A percentile compares a stretch with the other conserved stretches of the same genome.
These are phyloP conservation scores for Dioscorea dumetorum DNA, from an alignment of 106 monocot species.

Conservation along the genomic window DNA sequence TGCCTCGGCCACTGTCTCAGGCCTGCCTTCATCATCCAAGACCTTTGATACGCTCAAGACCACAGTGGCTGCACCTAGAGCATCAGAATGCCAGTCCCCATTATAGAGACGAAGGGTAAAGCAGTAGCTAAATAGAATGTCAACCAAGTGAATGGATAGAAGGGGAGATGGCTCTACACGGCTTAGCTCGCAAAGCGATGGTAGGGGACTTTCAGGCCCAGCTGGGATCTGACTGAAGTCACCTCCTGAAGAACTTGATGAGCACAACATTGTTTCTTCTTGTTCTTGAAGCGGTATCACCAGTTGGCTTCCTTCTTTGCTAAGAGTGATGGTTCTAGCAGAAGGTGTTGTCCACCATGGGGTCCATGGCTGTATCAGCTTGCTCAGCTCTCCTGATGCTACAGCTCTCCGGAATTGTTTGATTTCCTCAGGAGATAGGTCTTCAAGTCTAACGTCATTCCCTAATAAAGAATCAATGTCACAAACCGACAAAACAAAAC, in stretches of 20 bases:
- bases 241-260: constrained; percentile 10
- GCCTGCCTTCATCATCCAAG: constrained; percentile 37
- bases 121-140: constrained; percentile 79
- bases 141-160: constrained; percentile 70
- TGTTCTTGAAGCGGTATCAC: constrained; percentile 35
- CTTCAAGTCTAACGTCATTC: constrained; percentile 53
- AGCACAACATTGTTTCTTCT: neutral
- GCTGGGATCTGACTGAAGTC: constrained; percentile 45
- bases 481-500: too few species aligned
- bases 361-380: constrained; percentile 86
- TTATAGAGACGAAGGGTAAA: constrained; percentile 88
- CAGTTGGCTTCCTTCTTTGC: constrained; percentile 59
- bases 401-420: constrained; percentile 61
- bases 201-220: constrained; percentile 69
- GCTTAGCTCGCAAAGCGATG: constrained; percentile 42
- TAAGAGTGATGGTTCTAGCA: constrained; percentile 51
- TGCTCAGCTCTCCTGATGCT: constrained; percentile 80
- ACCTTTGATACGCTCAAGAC: constrained; percentile 56
- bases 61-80: constrained; percentile 60
- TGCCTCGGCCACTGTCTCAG: constrained; percentile 59
- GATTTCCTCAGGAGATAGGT: constrained; percentile 65
- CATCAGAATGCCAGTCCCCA: constrained; percentile 84
- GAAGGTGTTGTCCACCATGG: constrained; percentile 88
- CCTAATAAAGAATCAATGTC: constrained; percentile 22
- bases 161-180: constrained; percentile 52